A percentile compares a stretch with the other conserved stretches of the same genome.
phyloP scores from a whole-genome alignment of 441 rosid genomes.

The Bocquillonia castaneifolia region DNA sequence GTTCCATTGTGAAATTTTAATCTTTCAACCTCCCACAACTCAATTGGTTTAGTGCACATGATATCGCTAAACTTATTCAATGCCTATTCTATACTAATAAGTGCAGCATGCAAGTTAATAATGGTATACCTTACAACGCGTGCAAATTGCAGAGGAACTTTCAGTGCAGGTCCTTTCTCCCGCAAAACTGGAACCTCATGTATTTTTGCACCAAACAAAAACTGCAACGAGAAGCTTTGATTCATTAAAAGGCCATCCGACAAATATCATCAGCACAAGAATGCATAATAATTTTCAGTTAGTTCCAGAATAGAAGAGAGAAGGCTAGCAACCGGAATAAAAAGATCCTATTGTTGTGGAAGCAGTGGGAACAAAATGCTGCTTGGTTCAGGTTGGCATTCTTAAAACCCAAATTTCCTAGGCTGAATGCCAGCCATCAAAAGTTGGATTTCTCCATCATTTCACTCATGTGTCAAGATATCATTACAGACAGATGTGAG shows the following conservation, averaged over 20 bases:
- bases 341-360: constrained; percentile 1
- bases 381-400: no score
- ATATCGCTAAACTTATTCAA: neutral
- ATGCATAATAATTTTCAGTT: neutral
- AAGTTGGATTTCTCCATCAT: neutral
- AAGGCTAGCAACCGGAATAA: neutral
- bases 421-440: neutral
- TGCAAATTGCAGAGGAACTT: constrained; percentile 48
- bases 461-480: neutral
- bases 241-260: constrained; percentile 17
- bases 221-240: constrained; percentile 29
- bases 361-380: neutral
- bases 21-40: neutral
- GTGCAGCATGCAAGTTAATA: neutral
- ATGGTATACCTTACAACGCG: constrained; percentile 43
- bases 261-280: neutral
- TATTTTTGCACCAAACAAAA: constrained; percentile 44
- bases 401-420: neutral
- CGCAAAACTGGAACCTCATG: constrained; percentile 39
- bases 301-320: neutral
- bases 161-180: constrained; percentile 28
- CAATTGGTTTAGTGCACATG: neutral
- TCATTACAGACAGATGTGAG: neutral
- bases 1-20: neutral
- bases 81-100: neutral